Evolutionary conservation across 495 filamentous ascomycete genomes (phyloP).

Genomic region (Usnea hakonensis): DNA sequence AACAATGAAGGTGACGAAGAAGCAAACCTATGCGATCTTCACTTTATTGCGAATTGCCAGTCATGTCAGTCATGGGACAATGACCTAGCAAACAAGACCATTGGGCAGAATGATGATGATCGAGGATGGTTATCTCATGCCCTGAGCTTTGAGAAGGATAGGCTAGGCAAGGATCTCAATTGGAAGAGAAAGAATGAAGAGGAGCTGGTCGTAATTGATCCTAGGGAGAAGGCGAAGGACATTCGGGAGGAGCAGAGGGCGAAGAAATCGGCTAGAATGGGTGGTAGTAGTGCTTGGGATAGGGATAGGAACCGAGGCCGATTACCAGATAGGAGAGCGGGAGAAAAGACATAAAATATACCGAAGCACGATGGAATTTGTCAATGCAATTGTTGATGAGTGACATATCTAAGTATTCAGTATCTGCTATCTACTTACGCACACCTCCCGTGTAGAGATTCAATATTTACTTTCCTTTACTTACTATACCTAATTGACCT

Average conservation of each 20-base stretch:
- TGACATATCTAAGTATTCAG: too few relatives aligned
- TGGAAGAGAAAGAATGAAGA: constrained; percentile 85
- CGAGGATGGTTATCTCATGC: constrained; percentile 58
- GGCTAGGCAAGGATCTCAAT: constrained; percentile 80
- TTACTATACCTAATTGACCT: background rate
- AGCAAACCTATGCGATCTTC: constrained; percentile 70
- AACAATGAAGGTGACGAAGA: constrained; percentile 57
- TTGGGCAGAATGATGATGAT: constrained; percentile 51
- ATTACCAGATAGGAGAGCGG: constrained; percentile 18
- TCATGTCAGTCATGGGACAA: constrained; percentile 77
- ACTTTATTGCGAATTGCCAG: constrained; percentile 89
- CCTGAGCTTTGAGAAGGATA: constrained; percentile 80
- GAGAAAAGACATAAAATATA: constrained; percentile 17
- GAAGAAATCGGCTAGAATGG: constrained; percentile 38
- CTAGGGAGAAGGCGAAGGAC: constrained; percentile 72
- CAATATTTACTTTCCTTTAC: too few relatives aligned
- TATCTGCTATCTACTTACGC: too few relatives aligned
- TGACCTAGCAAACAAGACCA: constrained; percentile 35
- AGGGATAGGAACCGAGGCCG: constrained; percentile 36
- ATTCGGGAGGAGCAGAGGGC: constrained; percentile 55
- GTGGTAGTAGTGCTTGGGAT: constrained; percentile 51
- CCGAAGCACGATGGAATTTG: too few relatives aligned
- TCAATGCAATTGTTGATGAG: too few relatives aligned
- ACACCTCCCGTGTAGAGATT: background rate
- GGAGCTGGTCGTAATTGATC: constrained; percentile 91